Evolutionary conservation across 192 early-diverging fungal genomes (phyloP).

Genomic region (Backusella tuberculispora): DNA sequence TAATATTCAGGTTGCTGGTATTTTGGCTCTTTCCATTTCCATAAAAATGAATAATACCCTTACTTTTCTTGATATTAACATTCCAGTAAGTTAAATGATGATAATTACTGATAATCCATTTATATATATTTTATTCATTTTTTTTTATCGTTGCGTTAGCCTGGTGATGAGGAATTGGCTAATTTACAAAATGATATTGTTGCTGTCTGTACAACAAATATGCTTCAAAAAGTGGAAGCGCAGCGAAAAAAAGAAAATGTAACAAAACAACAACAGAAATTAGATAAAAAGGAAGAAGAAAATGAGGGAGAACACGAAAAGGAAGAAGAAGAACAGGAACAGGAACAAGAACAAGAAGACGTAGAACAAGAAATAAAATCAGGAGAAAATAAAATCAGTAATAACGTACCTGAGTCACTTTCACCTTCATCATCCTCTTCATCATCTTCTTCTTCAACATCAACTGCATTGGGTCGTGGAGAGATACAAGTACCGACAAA

Average conservation of each 20-base stretch:
- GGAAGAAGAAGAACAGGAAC: not conserved
- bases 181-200: constrained; percentile 44
- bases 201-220: constrained; percentile 42
- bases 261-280: not conserved
- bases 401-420: not conserved
- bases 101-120: not conserved
- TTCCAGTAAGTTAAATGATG: constrained; percentile 60
- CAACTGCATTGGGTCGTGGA: not conserved
- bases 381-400: not conserved
- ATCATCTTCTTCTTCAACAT: not conserved
- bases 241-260: not conserved
- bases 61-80: constrained; percentile 41
- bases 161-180: constrained; percentile 38
- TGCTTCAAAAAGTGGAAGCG: constrained; percentile 28
- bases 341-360: no score
- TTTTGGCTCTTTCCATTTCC: constrained; percentile 80
- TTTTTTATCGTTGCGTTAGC: constrained; percentile 12
- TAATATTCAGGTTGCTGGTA: constrained; percentile 77
- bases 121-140: not conserved
- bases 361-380: not conserved
- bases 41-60: constrained; percentile 80
- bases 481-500: not conserved
- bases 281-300: not conserved
- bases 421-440: not conserved
- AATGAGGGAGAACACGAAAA: not conserved